Conservation (phyloP, 345 rosid genomes). For the Populus ilicifolia region DNA sequence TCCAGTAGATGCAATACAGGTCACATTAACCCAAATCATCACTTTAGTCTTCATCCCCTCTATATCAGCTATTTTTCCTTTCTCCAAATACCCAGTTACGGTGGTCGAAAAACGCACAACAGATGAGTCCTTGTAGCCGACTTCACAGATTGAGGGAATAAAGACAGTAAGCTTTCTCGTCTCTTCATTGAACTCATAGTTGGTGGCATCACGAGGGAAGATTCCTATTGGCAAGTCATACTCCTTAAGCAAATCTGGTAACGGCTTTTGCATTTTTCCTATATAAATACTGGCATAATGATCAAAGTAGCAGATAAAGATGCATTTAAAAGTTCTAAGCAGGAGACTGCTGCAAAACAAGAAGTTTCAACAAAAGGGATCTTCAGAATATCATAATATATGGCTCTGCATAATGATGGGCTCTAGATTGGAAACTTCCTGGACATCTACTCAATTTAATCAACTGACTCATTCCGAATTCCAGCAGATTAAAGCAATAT, state of each 20-base stretch:
- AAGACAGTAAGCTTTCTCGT: slow-evolving; percentile 66
- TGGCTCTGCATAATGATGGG: not conserved
- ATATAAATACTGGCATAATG: slow-evolving; percentile 1
- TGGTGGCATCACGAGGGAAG: slow-evolving; percentile 91
- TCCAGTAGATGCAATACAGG: slow-evolving; percentile 56
- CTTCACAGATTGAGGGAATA: slow-evolving; percentile 76
- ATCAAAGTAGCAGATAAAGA: not conserved
- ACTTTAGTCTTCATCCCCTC: slow-evolving; percentile 92
- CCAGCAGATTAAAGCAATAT: not conserved
- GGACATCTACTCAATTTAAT: not conserved
- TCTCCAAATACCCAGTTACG: slow-evolving; percentile 69
- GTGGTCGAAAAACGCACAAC: slow-evolving; percentile 65
- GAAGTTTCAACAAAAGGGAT: not conserved
- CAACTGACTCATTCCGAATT: not conserved
- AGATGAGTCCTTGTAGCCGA: slow-evolving; percentile 84
- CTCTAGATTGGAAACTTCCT: not conserved
- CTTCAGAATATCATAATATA: not conserved
- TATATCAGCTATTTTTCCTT: slow-evolving; percentile 75
- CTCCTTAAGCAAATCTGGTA: slow-evolving; percentile 80
- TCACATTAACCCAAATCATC: slow-evolving; percentile 86
- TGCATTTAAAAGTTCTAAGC: not conserved
- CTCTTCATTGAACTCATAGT: slow-evolving; percentile 90
- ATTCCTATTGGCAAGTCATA: slow-evolving; percentile 76
- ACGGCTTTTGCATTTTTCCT: slow-evolving; percentile 97
- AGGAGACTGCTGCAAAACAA: not conserved